Percentiles rank a stretch among this genome's conserved stretches.
Conservation (phyloP, 1,139 yeast genomes). For the Yamadazyma conglobata region DNA sequence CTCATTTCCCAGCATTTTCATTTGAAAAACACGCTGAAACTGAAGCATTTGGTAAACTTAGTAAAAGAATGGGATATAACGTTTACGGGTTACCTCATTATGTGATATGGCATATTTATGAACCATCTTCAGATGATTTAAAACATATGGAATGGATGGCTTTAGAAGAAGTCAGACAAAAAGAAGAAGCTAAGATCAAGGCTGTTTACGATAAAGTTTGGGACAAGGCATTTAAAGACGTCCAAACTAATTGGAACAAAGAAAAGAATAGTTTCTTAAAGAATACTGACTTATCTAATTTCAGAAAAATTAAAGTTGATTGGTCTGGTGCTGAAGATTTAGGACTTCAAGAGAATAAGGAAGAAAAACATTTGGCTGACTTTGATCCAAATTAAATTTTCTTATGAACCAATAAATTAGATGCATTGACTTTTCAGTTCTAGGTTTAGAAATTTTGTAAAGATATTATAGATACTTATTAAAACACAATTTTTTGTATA, state of each 20-base stretch:
- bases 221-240: slow-evolving; percentile 75
- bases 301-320: slow-evolving; percentile 54
- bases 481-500: neutral
- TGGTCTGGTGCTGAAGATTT: slow-evolving; percentile 63
- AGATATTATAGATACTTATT: too few relatives aligned
- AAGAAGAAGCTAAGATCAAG: slow-evolving; percentile 61
- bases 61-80: slow-evolving; percentile 74
- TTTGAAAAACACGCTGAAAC: slow-evolving; percentile 92
- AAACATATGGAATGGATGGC: slow-evolving; percentile 98
- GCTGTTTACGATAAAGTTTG: slow-evolving; percentile 73
- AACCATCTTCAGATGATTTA: slow-evolving; percentile 81
- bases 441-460: too few relatives aligned
- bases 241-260: slow-evolving; percentile 60
- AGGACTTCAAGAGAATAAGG: slow-evolving; percentile 23
- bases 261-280: slow-evolving; percentile 67
- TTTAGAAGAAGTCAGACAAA: slow-evolving; percentile 74
- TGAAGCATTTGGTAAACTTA: slow-evolving; percentile 86
- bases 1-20: slow-evolving; percentile 87
- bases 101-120: slow-evolving; percentile 90
- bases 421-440: neutral
- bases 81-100: slow-evolving; percentile 87
- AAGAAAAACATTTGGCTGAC: slow-evolving; percentile 39
- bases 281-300: slow-evolving; percentile 60
- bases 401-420: too few relatives aligned
- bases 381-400: slow-evolving; percentile 31